phyloP scores from a whole-genome alignment of 2,329 filamentous ascomycete species.

The Ophiostoma perfectum region DNA sequence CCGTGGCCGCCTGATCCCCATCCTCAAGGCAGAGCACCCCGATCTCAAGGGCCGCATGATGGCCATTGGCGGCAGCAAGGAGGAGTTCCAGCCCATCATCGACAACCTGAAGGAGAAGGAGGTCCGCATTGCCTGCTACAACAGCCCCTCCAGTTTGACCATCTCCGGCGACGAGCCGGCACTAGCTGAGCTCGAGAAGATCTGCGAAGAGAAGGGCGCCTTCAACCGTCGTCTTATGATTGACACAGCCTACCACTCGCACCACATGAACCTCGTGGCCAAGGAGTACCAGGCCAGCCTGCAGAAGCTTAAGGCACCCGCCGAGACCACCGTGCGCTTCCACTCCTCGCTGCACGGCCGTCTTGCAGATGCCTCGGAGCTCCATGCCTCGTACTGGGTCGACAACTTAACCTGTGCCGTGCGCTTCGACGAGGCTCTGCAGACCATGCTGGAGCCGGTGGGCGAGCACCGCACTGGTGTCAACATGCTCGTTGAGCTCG shows the following conservation, averaged over 20 bases:
- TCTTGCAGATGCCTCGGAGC: slow-evolving; percentile 16
- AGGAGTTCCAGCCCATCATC: slow-evolving; percentile 31
- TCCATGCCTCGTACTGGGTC: slow-evolving; percentile 32
- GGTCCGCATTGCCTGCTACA: slow-evolving; percentile 33
- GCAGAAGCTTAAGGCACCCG: slow-evolving; percentile 29
- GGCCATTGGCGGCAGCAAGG: slow-evolving; percentile 32
- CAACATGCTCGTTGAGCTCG: slow-evolving; percentile 30
- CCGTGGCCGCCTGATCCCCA: slow-evolving; percentile 35
- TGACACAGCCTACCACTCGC: slow-evolving; percentile 47
- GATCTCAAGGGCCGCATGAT: slow-evolving; percentile 38
- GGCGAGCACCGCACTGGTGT: slow-evolving; percentile 17
- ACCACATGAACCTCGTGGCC: slow-evolving; percentile 40
- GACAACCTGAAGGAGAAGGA: slow-evolving; percentile 28
- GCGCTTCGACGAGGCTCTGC: slow-evolving; percentile 28
- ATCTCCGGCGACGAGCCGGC: slow-evolving; percentile 35
- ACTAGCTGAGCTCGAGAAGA: slow-evolving; percentile 28
- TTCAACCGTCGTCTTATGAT: slow-evolving; percentile 38
- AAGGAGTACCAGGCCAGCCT: slow-evolving; percentile 34
- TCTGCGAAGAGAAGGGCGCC: slow-evolving; percentile 28
- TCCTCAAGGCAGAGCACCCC: slow-evolving; percentile 25
- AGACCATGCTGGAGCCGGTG: slow-evolving; percentile 17
- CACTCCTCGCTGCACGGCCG: slow-evolving; percentile 38
- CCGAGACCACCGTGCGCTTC: slow-evolving; percentile 31
- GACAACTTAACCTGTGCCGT: slow-evolving; percentile 33
- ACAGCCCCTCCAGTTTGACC: slow-evolving; percentile 33